Percentiles rank a stretch among this genome's conserved stretches.
phyloP scores from a whole-genome alignment of 441 rosid genomes.

The Pelargonium cotyledonis region DNA sequence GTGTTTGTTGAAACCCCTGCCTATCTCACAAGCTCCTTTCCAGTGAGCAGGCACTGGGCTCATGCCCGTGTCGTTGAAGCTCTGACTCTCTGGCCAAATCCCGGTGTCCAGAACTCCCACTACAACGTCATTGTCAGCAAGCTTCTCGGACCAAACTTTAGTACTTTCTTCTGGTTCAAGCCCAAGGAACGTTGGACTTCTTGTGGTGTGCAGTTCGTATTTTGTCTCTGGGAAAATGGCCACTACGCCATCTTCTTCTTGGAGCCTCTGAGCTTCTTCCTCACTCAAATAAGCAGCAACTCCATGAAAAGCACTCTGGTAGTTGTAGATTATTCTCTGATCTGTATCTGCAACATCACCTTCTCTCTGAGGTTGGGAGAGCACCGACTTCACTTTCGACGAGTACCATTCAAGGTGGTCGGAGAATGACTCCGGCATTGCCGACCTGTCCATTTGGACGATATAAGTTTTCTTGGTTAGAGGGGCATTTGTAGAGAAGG shows the following conservation, averaged over 20 bases:
- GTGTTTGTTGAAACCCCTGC: conserved; percentile 39
- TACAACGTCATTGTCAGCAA: conserved; percentile 46
- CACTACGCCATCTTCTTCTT: conserved; percentile 45
- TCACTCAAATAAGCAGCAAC: conserved; percentile 51
- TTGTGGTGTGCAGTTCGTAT: conserved; percentile 58
- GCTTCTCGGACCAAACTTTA: conserved; percentile 39
- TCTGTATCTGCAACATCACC: conserved; percentile 25
- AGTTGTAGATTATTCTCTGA: conserved; percentile 59
- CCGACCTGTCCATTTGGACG: conserved; percentile 74
- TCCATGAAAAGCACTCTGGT: conserved; percentile 62
- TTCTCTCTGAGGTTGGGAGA: conserved; percentile 21
- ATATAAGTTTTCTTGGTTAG: conserved; percentile 50
- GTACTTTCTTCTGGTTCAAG: conserved; percentile 38
- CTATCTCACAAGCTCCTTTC: conserved; percentile 60
- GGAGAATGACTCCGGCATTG: conserved; percentile 58
- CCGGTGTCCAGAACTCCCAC: conserved; percentile 72
- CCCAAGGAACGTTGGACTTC: conserved; percentile 63
- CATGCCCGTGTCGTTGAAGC: conserved; percentile 60
- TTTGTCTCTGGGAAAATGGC: conserved; percentile 49
- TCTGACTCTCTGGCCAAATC: conserved; percentile 67
- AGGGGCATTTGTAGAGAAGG: conserved; percentile 22
- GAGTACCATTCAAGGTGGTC: conserved; percentile 70
- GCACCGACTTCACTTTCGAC: conserved; percentile 47
- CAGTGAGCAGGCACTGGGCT: conserved; percentile 46
- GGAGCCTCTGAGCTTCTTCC: conserved; percentile 52